phyloP scores from a whole-genome alignment of 2,329 filamentous ascomycete genomes.

The Magnaporthiopsis poae region DNA sequence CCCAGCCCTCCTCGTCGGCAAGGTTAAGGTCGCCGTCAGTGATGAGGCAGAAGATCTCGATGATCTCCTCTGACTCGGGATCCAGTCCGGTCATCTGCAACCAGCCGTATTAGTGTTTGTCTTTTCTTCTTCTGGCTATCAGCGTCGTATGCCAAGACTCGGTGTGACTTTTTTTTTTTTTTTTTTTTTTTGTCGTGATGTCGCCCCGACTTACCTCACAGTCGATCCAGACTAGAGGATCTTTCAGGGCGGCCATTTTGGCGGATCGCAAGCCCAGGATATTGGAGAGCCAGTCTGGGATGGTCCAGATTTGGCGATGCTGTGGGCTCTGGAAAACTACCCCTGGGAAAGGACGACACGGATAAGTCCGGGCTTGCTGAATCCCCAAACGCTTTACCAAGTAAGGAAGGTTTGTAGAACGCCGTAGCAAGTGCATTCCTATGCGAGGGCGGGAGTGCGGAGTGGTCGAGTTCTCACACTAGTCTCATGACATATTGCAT shows the following conservation, averaged over 20 bases:
- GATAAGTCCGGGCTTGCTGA: background rate
- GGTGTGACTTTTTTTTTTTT: background rate
- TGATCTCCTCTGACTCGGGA: conserved; percentile 67
- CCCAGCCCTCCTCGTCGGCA: conserved; percentile 68
- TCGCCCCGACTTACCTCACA: conserved; percentile 33
- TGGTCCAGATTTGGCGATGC: background rate
- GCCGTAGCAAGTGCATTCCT: background rate
- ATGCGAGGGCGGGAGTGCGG: background rate
- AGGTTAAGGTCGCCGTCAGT: conserved; percentile 71
- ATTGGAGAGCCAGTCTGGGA: background rate
- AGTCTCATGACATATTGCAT: background rate
- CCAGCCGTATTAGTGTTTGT: background rate
- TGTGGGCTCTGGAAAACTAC: background rate
- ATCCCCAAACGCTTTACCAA: background rate
- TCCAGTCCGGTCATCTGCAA: conserved; percentile 86
- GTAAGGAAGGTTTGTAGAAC: background rate
- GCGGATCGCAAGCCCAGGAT: background rate
- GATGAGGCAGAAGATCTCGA: conserved; percentile 86
- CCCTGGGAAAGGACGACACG: background rate
- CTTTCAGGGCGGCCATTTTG: conserved; percentile 23
- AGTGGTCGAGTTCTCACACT: background rate
- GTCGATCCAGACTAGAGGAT: conserved; percentile 79
- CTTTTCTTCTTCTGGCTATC: background rate
- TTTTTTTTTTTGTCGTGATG: no score
- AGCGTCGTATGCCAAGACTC: background rate